Evolutionary conservation across 129 eudicot species (phyloP).

Genomic region (Helichrysum umbraculigerum): DNA sequence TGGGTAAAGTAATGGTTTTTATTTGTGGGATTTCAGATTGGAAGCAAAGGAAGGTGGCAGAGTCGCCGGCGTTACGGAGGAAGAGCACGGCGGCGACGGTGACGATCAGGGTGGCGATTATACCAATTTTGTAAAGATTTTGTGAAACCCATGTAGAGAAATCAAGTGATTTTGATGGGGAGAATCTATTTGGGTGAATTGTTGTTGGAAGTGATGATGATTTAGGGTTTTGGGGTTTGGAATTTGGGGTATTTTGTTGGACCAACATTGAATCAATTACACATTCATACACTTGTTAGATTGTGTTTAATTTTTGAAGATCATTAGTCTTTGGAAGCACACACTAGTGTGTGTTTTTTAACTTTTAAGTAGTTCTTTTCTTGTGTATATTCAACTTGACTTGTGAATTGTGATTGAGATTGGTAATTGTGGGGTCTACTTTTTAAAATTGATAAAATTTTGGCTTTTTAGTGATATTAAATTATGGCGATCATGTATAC

Average conservation of each 20-base stretch:
- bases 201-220: constrained; percentile 23
- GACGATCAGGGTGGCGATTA: constrained; percentile 48
- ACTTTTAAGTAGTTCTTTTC: not conserved
- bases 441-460: too few relatives aligned
- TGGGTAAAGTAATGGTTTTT: constrained; percentile 48
- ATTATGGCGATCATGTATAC: too few relatives aligned
- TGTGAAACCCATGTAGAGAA: constrained; percentile 77
- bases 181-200: constrained; percentile 33
- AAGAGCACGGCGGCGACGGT: constrained; percentile 71
- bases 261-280: constrained; percentile 59
- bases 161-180: constrained; percentile 62
- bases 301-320: not conserved
- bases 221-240: constrained; percentile 26
- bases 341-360: constrained; percentile 1
- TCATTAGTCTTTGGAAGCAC: not conserved
- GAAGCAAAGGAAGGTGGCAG: constrained; percentile 68
- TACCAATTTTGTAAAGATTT: constrained; percentile 66
- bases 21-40: constrained; percentile 47
- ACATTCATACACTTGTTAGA: not conserved
- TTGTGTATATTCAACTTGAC: not conserved
- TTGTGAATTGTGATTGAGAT: not conserved
- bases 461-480: not conserved
- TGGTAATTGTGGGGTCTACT: not conserved
- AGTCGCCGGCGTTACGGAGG: constrained; percentile 60
- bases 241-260: constrained; percentile 55